phyloP scores from a whole-genome alignment of 139 green algal genomes.

The Chlamydomonas asymmetrica region DNA sequence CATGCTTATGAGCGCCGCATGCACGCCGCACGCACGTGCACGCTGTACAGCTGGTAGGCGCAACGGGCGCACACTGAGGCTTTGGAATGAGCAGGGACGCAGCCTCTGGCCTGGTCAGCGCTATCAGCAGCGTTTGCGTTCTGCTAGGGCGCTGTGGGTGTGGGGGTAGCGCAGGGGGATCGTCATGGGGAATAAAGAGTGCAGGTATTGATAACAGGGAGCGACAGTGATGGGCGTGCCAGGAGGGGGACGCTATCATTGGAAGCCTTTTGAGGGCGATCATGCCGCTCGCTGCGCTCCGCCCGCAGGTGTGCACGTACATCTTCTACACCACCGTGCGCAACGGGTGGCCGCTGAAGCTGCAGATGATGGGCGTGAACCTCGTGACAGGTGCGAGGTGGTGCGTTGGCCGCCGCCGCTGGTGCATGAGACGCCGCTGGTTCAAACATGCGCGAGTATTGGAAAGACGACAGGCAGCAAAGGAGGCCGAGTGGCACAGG shows the following conservation, averaged over 20 bases:
- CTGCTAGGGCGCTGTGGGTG: no score
- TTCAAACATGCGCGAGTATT: neutral
- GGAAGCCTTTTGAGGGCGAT: neutral
- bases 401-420: neutral
- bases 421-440: neutral
- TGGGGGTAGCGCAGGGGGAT: neutral
- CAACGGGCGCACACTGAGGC: no score
- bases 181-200: neutral
- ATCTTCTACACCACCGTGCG: conserved; percentile 46
- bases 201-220: neutral
- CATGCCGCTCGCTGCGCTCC: neutral
- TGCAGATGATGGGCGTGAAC: conserved; percentile 61
- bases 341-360: conserved; percentile 22
- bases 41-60: no score
- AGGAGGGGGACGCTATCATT: neutral
- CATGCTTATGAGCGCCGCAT: no score
- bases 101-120: no score
- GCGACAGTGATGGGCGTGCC: neutral
- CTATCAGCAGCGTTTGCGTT: no score
- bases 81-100: no score
- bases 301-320: conserved; percentile 40
- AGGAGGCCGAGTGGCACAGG: no score
- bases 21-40: no score
- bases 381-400: conserved; percentile 26
- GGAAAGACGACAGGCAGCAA: no score